Evolutionary conservation across 129 eudicot genomes (phyloP).

Genomic region (Kitagawia praeruptora): DNA sequence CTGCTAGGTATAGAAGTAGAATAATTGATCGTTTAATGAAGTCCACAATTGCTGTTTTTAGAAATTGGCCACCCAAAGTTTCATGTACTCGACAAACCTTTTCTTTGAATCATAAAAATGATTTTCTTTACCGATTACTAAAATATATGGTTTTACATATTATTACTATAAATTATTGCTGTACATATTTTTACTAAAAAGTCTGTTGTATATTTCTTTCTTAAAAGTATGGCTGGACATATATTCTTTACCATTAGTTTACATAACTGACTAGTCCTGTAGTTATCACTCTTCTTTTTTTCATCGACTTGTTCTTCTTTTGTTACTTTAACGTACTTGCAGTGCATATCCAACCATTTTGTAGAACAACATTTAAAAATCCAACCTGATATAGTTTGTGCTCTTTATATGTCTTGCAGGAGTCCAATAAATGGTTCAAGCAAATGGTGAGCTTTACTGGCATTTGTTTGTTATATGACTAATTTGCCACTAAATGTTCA

Average conservation of each 20-base stretch:
- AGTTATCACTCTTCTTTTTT: not conserved
- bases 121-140: not conserved
- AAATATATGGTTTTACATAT: not conserved
- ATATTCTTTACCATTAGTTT: not conserved
- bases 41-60: not conserved
- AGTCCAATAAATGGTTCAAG: constrained; percentile 48
- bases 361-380: not conserved
- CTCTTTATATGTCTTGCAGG: constrained; percentile 39
- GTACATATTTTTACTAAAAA: not conserved
- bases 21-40: not conserved
- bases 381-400: not conserved
- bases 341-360: not conserved
- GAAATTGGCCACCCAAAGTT: not conserved
- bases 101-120: not conserved
- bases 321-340: not conserved
- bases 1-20: not conserved
- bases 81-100: not conserved
- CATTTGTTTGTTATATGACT: not conserved
- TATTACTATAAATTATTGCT: not conserved
- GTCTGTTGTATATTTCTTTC: not conserved
- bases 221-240: not conserved
- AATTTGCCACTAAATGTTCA: not conserved
- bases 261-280: not conserved
- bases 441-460: constrained; percentile 21
- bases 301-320: not conserved